Conservation (phyloP, 2,329 filamentous ascomycete genomes). For the Arthroderma sp. region DNA sequence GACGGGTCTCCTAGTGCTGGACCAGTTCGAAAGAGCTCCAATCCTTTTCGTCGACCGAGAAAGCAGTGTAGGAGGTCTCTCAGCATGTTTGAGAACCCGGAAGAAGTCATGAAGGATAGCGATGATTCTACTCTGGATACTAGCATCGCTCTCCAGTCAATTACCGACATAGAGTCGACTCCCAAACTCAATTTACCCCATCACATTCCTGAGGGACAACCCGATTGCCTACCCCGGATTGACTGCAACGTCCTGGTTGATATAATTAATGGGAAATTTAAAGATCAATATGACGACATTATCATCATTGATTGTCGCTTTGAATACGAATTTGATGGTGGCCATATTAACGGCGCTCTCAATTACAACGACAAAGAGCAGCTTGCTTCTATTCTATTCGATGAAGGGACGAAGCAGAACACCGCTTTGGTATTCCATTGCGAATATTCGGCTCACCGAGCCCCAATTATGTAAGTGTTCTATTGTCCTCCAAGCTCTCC, state of each 20-base stretch:
- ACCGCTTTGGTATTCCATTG: slow-evolving; percentile 89
- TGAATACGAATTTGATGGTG: slow-evolving; percentile 96
- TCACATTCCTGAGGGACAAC: slow-evolving; percentile 65
- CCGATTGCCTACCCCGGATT: slow-evolving; percentile 80
- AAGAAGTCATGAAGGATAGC: slow-evolving; percentile 64
- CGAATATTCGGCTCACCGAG: slow-evolving; percentile 94
- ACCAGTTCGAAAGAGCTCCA: slow-evolving; percentile 60
- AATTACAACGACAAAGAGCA: slow-evolving; percentile 97
- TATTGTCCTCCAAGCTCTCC: background rate
- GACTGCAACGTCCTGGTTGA: slow-evolving; percentile 66
- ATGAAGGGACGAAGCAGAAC: slow-evolving; percentile 47
- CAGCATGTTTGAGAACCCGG: slow-evolving; percentile 95
- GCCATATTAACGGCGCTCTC: slow-evolving; percentile 82
- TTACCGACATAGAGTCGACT: slow-evolving; percentile 68
- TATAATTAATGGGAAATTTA: slow-evolving; percentile 76
- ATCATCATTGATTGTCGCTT: slow-evolving; percentile 93
- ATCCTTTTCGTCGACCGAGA: slow-evolving; percentile 59
- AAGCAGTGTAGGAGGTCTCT: slow-evolving; percentile 84
- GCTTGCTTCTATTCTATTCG: slow-evolving; percentile 66
- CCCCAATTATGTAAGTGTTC: slow-evolving; percentile 62
- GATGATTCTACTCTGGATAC: slow-evolving; percentile 45
- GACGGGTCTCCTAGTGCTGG: slow-evolving; percentile 62
- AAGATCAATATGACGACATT: slow-evolving; percentile 61
- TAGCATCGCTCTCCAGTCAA: slow-evolving; percentile 51
- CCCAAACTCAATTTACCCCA: slow-evolving; percentile 67